These are phyloP conservation scores for Pulicaria dysenterica DNA, from an alignment of 129 eudicot genomes.

Conservation along the genomic window DNA sequence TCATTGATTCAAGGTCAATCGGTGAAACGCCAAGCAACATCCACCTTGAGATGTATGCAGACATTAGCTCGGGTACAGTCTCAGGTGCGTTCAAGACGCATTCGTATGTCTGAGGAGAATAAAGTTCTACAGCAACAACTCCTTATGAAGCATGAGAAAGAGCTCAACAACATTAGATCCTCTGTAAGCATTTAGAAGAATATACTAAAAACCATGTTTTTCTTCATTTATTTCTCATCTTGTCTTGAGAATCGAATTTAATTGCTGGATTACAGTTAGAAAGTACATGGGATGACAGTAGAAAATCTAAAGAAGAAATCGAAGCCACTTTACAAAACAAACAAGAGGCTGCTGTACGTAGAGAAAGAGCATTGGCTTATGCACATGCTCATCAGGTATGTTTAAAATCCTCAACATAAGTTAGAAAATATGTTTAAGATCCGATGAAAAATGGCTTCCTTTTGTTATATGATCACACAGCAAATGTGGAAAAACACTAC, in stretches of 20 bases:
- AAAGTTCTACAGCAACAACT: constrained; percentile 57
- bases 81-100: constrained; percentile 62
- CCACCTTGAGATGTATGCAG: constrained; percentile 71
- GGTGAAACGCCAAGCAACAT: constrained; percentile 63
- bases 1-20: constrained; percentile 66
- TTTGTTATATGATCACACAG: constrained; percentile 37
- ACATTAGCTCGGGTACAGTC: constrained; percentile 75
- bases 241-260: background rate
- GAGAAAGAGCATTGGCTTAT: constrained; percentile 96
- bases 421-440: background rate
- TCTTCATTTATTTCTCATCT: background rate
- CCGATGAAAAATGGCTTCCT: background rate
- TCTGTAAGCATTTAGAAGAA: constrained; percentile 37
- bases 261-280: constrained; percentile 50
- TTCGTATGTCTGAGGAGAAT: constrained; percentile 70
- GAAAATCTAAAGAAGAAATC: constrained; percentile 69
- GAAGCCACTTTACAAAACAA: constrained; percentile 63
- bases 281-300: constrained; percentile 75
- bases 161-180: constrained; percentile 43
- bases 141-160: constrained; percentile 58
- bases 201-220: background rate
- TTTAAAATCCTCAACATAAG: background rate
- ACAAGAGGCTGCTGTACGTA: constrained; percentile 83
- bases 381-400: constrained; percentile 84
- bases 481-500: constrained; percentile 68